Evolutionary conservation across 2,329 filamentous ascomycete species (phyloP), one percentile per base, ranked within the genome.

Genomic region (Scleromitrula shiraiana): DNA sequence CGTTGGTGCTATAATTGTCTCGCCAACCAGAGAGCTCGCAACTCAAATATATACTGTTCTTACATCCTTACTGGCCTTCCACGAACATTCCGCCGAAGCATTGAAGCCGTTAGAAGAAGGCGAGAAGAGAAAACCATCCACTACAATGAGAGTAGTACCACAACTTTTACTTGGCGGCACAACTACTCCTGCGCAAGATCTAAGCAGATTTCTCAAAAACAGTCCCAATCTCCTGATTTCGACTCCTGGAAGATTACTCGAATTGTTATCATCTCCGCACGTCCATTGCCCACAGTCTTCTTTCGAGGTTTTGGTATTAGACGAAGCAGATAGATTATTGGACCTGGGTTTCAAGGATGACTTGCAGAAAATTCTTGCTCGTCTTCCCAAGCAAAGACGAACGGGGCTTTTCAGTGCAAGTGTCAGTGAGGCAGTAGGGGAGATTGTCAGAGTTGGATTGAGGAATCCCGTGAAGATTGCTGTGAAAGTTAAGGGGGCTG

Each of bases 271-370:
- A 0, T 95, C 88, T 1, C 85, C 83, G 1, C 85, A 95, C 61
- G 89, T 95, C 12, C 87, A 94, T 64, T 90, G 87, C 58, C 82
- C 88, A 0, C 85, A 91, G 52, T 89, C 87, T 1, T 87, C 87
- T 0, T 97, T 98, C 57, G 91, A 98, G 64, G 80, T 88, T 41
- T 77, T 98, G 9, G 86, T 98, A 3, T 76, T 98, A 29, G 93
- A 98, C 62, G 93, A 98, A 69, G 93, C 91, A 41, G 93, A 98
- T 66, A 78, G 93, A 50, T 71, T 98, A 22, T 73, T 98, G 9
- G 93, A 98, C 67, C 75, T 97, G 19, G 93, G 94, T 5, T 97
- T 98, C 68, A 93, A 94, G 65, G 83, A 87, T 48, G 89, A 95
- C 57, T 68, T 98, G 23, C 88, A 93, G 57, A 86, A 81, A 47